A percentile compares a stretch with the other conserved stretches of the same genome.
Conservation (phyloP, 495 filamentous ascomycete species). For the Lophiotrema nucula region DNA sequence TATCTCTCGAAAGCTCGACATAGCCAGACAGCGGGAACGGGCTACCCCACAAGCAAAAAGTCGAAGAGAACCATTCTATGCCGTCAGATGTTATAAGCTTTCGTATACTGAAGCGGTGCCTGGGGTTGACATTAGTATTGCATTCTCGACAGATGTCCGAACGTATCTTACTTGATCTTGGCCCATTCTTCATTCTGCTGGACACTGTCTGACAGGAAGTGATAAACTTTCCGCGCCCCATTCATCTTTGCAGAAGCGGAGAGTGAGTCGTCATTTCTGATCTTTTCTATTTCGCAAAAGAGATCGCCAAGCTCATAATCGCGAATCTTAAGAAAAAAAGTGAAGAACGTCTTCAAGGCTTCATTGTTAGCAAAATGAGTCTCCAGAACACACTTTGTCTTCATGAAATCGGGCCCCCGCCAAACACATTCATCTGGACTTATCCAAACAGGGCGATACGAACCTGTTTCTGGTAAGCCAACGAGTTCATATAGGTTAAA, state of each 20-base stretch:
- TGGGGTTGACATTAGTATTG: neutral
- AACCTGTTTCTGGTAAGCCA: too few species aligned
- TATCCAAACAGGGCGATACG: too few species aligned
- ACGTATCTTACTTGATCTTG: neutral
- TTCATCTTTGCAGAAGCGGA: too few species aligned
- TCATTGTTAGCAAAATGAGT: too few species aligned
- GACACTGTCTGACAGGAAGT: neutral
- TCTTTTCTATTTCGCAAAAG: too few species aligned
- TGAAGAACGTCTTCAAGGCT: neutral
- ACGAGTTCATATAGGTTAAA: too few species aligned
- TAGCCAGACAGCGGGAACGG: constrained; percentile 2
- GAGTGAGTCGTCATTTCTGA: too few species aligned
- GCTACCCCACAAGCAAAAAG: neutral
- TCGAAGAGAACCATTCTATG: neutral
- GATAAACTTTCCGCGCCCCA: too few species aligned
- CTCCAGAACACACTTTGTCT: too few species aligned
- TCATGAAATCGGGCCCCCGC: constrained; percentile 1
- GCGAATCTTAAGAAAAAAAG: neutral
- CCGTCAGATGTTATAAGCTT: neutral
- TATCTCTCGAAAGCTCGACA: neutral
- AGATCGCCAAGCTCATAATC: too few species aligned
- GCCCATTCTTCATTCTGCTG: neutral
- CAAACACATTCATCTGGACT: neutral
- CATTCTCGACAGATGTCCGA: neutral
- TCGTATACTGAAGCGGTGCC: neutral